Conservation (phyloP, 2,329 filamentous ascomycete genomes). For the Chaetoscypha palmicola region DNA sequence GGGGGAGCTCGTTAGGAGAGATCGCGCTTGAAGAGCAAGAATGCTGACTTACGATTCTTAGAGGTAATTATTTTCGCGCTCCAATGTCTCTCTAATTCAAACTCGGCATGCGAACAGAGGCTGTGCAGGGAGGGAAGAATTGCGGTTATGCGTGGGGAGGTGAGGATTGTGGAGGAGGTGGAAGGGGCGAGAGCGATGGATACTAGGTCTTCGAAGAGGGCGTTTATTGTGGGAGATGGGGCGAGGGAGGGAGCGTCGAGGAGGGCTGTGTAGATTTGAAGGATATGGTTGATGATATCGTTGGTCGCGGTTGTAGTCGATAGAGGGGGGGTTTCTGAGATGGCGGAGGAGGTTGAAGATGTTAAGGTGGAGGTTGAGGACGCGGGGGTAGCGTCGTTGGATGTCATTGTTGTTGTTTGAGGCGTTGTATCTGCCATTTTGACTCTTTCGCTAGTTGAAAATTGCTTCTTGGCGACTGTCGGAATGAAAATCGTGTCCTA, state of each 20-base stretch:
- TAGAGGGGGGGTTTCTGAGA: too few species aligned
- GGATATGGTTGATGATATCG: not conserved
- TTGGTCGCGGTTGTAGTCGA: not conserved
- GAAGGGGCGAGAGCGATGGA: constrained; percentile 30
- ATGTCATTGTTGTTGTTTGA: too few species aligned
- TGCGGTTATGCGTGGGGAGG: constrained; percentile 20
- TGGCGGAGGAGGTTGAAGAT: too few species aligned
- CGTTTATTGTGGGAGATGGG: constrained; percentile 31
- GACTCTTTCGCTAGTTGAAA: too few species aligned
- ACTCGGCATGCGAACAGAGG: constrained; percentile 40
- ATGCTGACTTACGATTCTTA: constrained; percentile 10
- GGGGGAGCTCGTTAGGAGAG: too few species aligned
- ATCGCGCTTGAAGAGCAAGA: too few species aligned
- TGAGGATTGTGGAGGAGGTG: constrained; percentile 16
- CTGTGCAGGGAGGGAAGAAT: constrained; percentile 35
- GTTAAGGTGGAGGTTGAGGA: too few species aligned
- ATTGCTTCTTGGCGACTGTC: too few species aligned
- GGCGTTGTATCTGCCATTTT: too few species aligned
- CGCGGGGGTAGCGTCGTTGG: too few species aligned
- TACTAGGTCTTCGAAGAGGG: constrained; percentile 33
- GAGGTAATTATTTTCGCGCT: constrained; percentile 32
- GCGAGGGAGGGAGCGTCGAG: constrained; percentile 18
- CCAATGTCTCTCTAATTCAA: constrained; percentile 40
- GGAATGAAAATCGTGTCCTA: too few species aligned
- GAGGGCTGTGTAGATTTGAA: not conserved